These are phyloP conservation scores for Arabidopsis hybrid DNA, from an alignment of 441 rosid genomes.

Conservation along the genomic window DNA sequence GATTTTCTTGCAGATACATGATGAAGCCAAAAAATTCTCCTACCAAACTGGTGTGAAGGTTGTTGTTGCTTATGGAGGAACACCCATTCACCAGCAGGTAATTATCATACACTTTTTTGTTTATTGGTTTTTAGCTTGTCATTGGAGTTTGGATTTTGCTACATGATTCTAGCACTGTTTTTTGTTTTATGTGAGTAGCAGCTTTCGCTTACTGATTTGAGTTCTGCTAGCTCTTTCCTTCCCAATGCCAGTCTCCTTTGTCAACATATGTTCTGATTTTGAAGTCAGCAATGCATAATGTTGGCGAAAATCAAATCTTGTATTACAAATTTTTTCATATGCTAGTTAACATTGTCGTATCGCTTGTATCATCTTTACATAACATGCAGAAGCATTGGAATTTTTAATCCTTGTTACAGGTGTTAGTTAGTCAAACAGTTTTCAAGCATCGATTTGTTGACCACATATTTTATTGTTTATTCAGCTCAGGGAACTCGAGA, in stretches of 20 bases:
- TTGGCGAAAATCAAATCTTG: neutral
- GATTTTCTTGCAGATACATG: constrained; percentile 57
- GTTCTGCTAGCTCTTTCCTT: constrained; percentile 22
- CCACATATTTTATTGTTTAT: constrained; percentile 33
- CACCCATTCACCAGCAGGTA: constrained; percentile 68
- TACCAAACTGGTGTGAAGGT: constrained; percentile 77
- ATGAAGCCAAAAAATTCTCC: constrained; percentile 67
- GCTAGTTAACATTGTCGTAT: constrained; percentile 4
- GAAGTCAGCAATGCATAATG: neutral
- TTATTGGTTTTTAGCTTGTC: constrained; percentile 2
- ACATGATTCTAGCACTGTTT: neutral
- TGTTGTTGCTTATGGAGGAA: constrained; percentile 75
- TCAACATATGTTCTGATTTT: constrained; percentile 17
- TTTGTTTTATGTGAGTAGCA: constrained; percentile 20
- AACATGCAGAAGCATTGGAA: constrained; percentile 18
- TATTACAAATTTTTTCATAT: neutral
- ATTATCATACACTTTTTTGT: neutral
- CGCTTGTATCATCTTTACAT: constrained; percentile 10
- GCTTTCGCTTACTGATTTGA: constrained; percentile 14
- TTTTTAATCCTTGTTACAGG: neutral
- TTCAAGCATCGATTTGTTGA: neutral
- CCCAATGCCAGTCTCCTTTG: constrained; percentile 10
- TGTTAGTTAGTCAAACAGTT: constrained; percentile 13
- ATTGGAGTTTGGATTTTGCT: neutral
- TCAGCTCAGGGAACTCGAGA: constrained; percentile 71